These are phyloP conservation scores for Pittosporum tobira DNA, from an alignment of 129 eudicot species.

Conservation along the genomic window DNA sequence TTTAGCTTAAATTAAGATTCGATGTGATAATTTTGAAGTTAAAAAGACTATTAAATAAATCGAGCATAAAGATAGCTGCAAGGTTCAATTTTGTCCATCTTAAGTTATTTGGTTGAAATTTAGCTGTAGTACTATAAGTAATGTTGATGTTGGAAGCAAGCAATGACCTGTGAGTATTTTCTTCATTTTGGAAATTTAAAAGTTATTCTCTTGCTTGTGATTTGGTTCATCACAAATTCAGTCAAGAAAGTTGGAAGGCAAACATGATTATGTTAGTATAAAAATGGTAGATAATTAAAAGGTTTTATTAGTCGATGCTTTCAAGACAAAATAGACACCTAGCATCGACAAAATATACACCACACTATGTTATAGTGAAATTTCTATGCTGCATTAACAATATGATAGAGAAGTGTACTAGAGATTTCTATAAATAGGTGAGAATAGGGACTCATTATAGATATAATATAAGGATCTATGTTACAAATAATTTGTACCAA, in stretches of 20 bases:
- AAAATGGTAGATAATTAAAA: too few relatives aligned
- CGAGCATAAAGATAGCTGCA: neutral
- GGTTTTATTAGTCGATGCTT: neutral
- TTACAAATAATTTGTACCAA: neutral
- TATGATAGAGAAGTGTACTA: neutral
- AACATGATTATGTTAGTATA: neutral
- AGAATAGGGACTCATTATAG: too few relatives aligned
- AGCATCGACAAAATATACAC: too few relatives aligned
- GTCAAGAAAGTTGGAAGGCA: neutral
- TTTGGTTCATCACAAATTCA: constrained; percentile 3
- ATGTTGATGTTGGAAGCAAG: neutral
- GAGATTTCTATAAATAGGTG: neutral
- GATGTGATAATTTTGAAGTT: constrained; percentile 3
- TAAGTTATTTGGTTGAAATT: neutral
- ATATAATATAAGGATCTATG: too few relatives aligned
- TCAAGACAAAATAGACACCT: neutral
- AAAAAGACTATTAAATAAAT: neutral
- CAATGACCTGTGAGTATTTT: neutral
- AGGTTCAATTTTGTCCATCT: neutral
- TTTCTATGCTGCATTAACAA: constrained; percentile 9
- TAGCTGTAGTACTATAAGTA: neutral
- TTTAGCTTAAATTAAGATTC: neutral
- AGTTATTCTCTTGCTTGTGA: neutral
- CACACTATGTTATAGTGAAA: neutral
- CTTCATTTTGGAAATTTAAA: neutral